Conservation (phyloP, 768 basidiomycete genomes). For the Scleroderma citrinum region DNA sequence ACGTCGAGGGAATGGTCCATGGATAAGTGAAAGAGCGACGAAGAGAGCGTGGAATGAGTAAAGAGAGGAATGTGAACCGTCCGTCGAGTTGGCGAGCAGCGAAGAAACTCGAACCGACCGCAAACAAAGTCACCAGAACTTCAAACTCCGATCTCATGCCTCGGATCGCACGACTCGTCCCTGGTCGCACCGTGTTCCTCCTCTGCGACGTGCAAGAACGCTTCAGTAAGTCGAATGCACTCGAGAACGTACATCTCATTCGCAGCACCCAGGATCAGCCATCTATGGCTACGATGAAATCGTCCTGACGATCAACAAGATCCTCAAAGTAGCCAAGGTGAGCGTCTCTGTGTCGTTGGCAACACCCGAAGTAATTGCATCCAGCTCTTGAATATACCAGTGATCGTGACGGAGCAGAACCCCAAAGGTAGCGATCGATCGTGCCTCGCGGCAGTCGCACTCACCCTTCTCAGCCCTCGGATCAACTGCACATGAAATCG, state of each 20-base stretch:
- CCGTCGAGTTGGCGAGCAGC: slow-evolving; percentile 19
- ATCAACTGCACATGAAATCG: slow-evolving; percentile 57
- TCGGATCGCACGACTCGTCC: slow-evolving; percentile 33
- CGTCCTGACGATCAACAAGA: slow-evolving; percentile 63
- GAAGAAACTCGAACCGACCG: slow-evolving; percentile 12
- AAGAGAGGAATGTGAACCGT: slow-evolving; percentile 28
- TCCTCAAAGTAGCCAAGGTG: slow-evolving; percentile 72
- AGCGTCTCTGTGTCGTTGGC: slow-evolving; percentile 1
- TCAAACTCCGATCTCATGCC: slow-evolving; percentile 28
- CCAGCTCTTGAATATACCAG: slow-evolving; percentile 59
- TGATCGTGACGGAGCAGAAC: slow-evolving; percentile 84
- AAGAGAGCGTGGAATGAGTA: slow-evolving; percentile 12
- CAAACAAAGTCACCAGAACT: slow-evolving; percentile 7
- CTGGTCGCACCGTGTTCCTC: slow-evolving; percentile 50
- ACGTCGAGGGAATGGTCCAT: slow-evolving; percentile 36
- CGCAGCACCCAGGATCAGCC: slow-evolving; percentile 32
- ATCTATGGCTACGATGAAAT: slow-evolving; percentile 72
- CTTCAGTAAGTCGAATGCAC: slow-evolving; percentile 46
- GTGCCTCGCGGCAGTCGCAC: slow-evolving; percentile 3
- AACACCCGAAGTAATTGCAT: not conserved
- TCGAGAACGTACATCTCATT: not conserved
- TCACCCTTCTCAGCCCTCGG: slow-evolving; percentile 52
- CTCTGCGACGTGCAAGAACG: slow-evolving; percentile 80
- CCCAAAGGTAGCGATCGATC: slow-evolving; percentile 48
- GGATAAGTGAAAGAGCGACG: too few species aligned